Evolutionary conservation across 352 stramenopile genomes (phyloP).

Genomic region (Phytophthora cactorum): DNA sequence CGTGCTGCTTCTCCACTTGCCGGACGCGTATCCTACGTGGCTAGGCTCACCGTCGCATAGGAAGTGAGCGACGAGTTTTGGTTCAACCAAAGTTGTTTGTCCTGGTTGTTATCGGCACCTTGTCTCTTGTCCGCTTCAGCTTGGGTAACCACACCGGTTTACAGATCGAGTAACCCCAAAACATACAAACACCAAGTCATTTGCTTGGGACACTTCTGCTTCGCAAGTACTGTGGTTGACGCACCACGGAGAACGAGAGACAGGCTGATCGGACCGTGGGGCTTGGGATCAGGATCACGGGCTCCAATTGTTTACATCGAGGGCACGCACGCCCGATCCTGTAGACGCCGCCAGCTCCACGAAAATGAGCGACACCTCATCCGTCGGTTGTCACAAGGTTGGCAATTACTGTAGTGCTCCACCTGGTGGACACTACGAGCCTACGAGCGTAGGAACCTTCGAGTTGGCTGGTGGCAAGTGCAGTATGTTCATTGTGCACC

Average conservation of each 20-base stretch:
- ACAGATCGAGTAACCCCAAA: conserved; percentile 11
- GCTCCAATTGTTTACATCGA: conserved; percentile 23
- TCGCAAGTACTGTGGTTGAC: conserved; percentile 16
- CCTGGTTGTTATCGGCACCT: not conserved
- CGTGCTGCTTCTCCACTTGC: not conserved
- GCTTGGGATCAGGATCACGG: not conserved
- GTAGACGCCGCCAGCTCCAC: conserved; percentile 3
- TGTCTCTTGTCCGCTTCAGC: conserved; percentile 19
- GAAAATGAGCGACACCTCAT: conserved; percentile 4
- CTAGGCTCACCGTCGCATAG: conserved; percentile 32
- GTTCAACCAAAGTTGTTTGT: conserved; percentile 4
- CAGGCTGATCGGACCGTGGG: conserved; percentile 9
- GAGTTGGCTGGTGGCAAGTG: not conserved
- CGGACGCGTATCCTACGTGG: not conserved
- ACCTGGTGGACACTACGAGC: no score
- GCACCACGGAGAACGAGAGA: conserved; percentile 13
- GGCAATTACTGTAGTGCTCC: not conserved
- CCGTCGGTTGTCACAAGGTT: conserved; percentile 1
- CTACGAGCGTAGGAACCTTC: not conserved
- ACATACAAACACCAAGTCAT: conserved; percentile 24
- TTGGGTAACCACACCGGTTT: conserved; percentile 16
- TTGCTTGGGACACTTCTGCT: conserved; percentile 16
- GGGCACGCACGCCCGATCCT: not conserved
- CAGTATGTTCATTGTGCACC: no score
- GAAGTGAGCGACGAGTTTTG: not conserved